A percentile compares a stretch with the other conserved stretches of the same genome.
These are phyloP conservation scores for Monosporascus sp. DNA, from an alignment of 2,329 filamentous ascomycete species.

Conservation along the genomic window DNA sequence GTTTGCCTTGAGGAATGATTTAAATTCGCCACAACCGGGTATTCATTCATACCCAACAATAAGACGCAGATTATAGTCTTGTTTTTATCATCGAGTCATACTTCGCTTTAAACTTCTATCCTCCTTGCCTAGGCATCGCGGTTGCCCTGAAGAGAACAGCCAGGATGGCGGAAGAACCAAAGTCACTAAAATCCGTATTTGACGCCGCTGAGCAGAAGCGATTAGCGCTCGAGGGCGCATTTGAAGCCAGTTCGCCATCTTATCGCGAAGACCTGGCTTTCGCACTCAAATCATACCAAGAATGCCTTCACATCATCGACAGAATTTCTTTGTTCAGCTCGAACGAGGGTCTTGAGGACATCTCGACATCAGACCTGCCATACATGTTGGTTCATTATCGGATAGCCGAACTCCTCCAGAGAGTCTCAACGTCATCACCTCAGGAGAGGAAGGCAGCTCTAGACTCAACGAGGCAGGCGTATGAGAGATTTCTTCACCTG, in stretches of 20 bases:
- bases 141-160: neutral
- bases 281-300: slow-evolving; percentile 66
- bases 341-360: slow-evolving; percentile 85
- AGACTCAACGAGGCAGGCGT: slow-evolving; percentile 59
- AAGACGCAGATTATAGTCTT: too few species aligned
- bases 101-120: neutral
- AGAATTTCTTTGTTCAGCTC: slow-evolving; percentile 79
- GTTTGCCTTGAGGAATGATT: too few species aligned
- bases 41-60: too few species aligned
- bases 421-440: slow-evolving; percentile 49
- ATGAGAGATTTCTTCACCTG: slow-evolving; percentile 73
- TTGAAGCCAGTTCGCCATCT: slow-evolving; percentile 57
- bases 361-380: slow-evolving; percentile 78
- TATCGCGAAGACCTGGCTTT: slow-evolving; percentile 64
- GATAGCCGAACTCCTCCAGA: slow-evolving; percentile 74
- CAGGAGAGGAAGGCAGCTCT: slow-evolving; percentile 60
- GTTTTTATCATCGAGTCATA: too few species aligned
- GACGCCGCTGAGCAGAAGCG: slow-evolving; percentile 47
- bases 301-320: slow-evolving; percentile 65
- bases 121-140: neutral
- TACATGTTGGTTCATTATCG: slow-evolving; percentile 76
- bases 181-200: slow-evolving; percentile 46
- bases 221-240: slow-evolving; percentile 56
- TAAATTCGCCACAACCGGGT: too few species aligned
- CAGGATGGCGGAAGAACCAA: slow-evolving; percentile 38